phyloP scores from a whole-genome alignment of 2,329 filamentous ascomycete species.

The Colletotrichum higginsianum region DNA sequence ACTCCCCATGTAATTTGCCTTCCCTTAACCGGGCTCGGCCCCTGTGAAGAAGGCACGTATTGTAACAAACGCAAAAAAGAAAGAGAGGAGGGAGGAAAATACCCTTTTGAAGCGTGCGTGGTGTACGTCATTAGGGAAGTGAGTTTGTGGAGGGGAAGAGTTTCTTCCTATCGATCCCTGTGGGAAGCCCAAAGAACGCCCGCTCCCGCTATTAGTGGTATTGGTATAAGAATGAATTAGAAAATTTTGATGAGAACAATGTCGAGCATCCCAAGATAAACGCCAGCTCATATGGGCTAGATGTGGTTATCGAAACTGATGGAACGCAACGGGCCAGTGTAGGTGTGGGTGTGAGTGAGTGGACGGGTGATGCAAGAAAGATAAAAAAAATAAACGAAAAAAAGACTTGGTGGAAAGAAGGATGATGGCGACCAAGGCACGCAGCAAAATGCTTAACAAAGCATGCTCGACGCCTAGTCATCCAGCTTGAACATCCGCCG shows the following conservation, averaged over 20 bases:
- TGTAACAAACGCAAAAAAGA: neutral
- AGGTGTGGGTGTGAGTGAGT: neutral
- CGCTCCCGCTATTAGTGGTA: conserved; percentile 7
- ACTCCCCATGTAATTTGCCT: neutral
- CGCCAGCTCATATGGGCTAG: neutral
- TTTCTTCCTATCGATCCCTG: neutral
- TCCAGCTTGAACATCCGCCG: conserved; percentile 74
- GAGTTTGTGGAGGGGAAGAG: neutral
- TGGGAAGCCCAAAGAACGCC: conserved; percentile 19
- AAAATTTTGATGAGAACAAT: neutral
- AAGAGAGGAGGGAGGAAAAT: too few species aligned
- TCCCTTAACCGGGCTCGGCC: neutral
- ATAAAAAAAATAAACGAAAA: neutral
- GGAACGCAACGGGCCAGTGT: neutral
- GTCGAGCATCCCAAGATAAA: neutral
- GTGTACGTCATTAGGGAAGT: neutral
- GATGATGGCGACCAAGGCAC: neutral
- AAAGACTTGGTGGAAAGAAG: neutral
- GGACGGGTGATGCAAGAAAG: neutral
- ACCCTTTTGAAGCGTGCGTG: neutral
- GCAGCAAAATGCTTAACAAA: neutral
- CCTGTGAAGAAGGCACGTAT: neutral
- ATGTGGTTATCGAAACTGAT: neutral
- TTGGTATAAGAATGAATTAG: neutral
- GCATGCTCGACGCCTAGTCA: conserved; percentile 53